Conservation (phyloP, 2,329 filamentous ascomycete species). For the Penicillium sp. region DNA sequence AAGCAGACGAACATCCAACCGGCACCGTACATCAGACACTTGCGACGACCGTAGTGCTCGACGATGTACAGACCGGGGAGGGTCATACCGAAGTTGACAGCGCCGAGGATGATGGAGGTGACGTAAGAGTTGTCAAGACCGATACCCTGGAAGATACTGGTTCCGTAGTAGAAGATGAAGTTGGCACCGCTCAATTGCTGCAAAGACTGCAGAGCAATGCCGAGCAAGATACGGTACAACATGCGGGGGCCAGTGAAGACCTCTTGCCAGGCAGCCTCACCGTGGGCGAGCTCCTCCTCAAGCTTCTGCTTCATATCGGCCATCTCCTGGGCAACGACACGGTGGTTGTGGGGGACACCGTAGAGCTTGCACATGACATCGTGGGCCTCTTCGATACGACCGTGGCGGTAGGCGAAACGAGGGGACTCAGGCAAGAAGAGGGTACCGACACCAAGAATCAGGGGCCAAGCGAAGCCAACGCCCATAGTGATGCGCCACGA, state of each 20-base stretch:
- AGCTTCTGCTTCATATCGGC: constrained; percentile 59
- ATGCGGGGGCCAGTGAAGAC: constrained; percentile 50
- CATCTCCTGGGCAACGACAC: constrained; percentile 55
- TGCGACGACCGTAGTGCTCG: constrained; percentile 66
- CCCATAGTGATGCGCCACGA: constrained; percentile 55
- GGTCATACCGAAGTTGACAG: constrained; percentile 67
- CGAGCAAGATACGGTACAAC: constrained; percentile 47
- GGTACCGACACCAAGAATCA: constrained; percentile 55
- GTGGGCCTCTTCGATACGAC: constrained; percentile 52
- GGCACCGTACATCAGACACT: constrained; percentile 64
- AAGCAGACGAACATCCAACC: constrained; percentile 67
- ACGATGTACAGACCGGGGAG: constrained; percentile 68
- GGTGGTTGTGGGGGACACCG: constrained; percentile 56
- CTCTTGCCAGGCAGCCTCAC: constrained; percentile 42
- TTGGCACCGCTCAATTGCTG: constrained; percentile 51
- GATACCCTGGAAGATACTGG: constrained; percentile 64
- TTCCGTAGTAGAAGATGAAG: constrained; percentile 54
- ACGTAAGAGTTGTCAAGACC: constrained; percentile 65
- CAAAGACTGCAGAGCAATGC: constrained; percentile 47
- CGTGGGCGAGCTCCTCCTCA: constrained; percentile 52
- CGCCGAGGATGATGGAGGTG: constrained; percentile 65
- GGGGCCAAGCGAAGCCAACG: constrained; percentile 57
- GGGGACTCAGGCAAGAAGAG: constrained; percentile 58
- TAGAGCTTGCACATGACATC: constrained; percentile 55
- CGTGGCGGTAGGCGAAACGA: constrained; percentile 57